These are phyloP conservation scores for Microbotryum violaceum DNA, from an alignment of 1,284 basidiomycete species.

Conservation along the genomic window DNA sequence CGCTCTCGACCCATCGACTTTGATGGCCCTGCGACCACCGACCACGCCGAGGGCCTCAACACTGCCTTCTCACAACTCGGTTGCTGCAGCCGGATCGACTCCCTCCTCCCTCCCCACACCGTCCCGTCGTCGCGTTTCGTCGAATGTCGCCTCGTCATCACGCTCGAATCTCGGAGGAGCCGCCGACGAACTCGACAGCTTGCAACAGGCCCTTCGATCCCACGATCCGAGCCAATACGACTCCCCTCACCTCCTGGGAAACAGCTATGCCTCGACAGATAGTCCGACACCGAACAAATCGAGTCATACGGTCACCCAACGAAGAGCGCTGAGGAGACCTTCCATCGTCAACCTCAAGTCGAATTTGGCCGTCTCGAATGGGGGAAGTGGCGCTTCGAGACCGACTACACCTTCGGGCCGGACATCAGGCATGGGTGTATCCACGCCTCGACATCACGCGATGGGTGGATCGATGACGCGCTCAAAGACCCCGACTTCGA, in stretches of 20 bases:
- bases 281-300: too few species aligned
- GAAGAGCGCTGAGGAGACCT: too few species aligned
- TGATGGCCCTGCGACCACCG: slow-evolving; percentile 19
- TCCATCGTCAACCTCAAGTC: too few species aligned
- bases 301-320: too few species aligned
- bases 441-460: too few species aligned
- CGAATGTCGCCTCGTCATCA: not conserved
- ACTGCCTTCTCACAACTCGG: not conserved
- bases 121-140: slow-evolving; percentile 14
- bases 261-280: too few species aligned
- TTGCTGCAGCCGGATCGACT: not conserved
- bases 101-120: slow-evolving; percentile 4
- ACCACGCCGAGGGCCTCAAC: slow-evolving; percentile 13
- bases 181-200: slow-evolving; percentile 6
- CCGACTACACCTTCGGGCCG: too few species aligned
- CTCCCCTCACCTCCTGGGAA: not conserved
- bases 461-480: not conserved
- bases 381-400: too few species aligned
- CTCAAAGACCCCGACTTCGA: not conserved
- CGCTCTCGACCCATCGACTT: too few species aligned
- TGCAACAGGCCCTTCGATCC: slow-evolving; percentile 12
- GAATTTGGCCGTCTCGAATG: too few species aligned
- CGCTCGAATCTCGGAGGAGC: slow-evolving; percentile 1
- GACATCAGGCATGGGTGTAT: too few species aligned
- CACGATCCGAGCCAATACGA: slow-evolving; percentile 19